Conservation (phyloP, 2,329 filamentous ascomycete species). For the Cladophialophora bantiana region DNA sequence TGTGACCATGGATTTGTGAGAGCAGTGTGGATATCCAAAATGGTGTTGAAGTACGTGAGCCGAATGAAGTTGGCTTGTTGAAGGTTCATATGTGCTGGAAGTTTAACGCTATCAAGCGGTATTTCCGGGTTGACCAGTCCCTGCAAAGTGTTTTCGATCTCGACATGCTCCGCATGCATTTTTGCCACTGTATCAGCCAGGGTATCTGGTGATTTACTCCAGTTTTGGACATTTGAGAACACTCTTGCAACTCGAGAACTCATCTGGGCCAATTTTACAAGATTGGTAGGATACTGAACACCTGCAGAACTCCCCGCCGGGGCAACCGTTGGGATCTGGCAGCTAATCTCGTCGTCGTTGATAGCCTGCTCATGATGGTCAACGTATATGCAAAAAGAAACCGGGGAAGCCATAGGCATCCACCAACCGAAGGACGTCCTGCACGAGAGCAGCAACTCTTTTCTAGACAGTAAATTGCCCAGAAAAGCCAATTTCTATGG, state of each 20-base stretch:
- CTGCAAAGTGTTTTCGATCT: not conserved
- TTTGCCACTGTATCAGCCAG: not conserved
- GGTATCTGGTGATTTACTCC: not conserved
- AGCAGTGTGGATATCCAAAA: not conserved
- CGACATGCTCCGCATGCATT: not conserved
- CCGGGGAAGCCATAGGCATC: not conserved
- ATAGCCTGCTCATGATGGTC: constrained; percentile 8
- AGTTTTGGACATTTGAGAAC: constrained; percentile 3
- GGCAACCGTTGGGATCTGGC: constrained; percentile 4
- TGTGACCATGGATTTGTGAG: constrained; percentile 9
- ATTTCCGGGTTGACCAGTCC: not conserved
- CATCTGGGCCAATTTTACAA: constrained; percentile 9
- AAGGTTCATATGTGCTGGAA: not conserved
- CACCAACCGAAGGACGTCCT: constrained; percentile 21
- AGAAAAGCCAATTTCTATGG: constrained; percentile 15
- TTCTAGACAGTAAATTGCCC: constrained; percentile 21
- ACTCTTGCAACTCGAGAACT: not conserved
- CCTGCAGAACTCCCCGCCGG: not conserved
- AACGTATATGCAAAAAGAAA: not conserved
- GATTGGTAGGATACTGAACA: not conserved
- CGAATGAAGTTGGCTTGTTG: constrained; percentile 2
- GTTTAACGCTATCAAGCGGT: not conserved
- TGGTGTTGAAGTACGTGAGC: constrained; percentile 3
- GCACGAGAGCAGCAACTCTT: constrained; percentile 14
- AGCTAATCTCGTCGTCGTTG: constrained; percentile 15